Base-by-base conservation (phyloP, 768 basidiomycete species). In the Saitozyma podzolica region DNA sequence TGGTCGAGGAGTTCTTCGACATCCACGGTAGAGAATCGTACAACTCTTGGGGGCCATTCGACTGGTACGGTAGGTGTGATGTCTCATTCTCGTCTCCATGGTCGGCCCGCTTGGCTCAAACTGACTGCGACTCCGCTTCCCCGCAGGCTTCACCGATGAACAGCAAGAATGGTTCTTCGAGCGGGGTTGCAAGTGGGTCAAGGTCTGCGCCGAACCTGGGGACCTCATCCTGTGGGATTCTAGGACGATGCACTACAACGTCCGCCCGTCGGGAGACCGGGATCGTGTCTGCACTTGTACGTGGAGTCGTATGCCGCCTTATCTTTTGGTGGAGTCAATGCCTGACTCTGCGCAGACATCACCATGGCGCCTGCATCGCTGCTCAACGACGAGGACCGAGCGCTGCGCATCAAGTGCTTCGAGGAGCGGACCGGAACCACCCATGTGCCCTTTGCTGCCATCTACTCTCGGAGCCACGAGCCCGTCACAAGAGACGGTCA, bases 181-280 rank as follows among this genome's bases (percentile, higher is more conserved):
- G 37, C 49, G 59, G 43, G 77, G 77, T 4, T 75, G 63, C 59
- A 65, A 75, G 49, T 75, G 65, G 66, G 59, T 65, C 55, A 78
- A 78, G 64, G 68, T 74, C 43, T 61, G 58, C 43, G 64, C 63
- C 41, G 74, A 67, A 1, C 74, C 77, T 0, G 77, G 77, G 16
- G 77, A 76, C 45, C 59, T 79, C 39, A 68, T 78, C 59, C 59
- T 79, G 9, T 80, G 78, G 74, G 69, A 78, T 58, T 56, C 58
- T 19, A 47, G 66, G 19, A 67, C 66, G 1, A 57, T 67, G 37
- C 70, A 74, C 54, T 77, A 76, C 69, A 73, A 73, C 49, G 58
- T 70, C 14, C 56, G 66, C 40, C 72, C 75, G 4, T 56, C 58
- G 37, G 68, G 62, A 9, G 52, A 63, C 6, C 66, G 64, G 39